Conservation (phyloP, 2,329 filamentous ascomycete genomes). For the Fusarium agapanthi region DNA sequence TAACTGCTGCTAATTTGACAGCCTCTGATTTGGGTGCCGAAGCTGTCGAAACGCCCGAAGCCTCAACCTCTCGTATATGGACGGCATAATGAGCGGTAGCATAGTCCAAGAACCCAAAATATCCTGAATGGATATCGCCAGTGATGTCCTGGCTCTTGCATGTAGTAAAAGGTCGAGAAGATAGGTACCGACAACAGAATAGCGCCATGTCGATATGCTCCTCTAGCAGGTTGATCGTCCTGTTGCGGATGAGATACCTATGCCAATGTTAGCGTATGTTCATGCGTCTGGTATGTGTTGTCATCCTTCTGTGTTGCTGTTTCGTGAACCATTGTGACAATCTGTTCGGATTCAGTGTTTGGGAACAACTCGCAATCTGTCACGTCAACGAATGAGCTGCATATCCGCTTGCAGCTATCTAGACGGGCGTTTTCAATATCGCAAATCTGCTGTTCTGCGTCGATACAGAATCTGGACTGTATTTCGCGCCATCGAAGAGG, state of each 20-base stretch:
- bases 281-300: too few relatives aligned
- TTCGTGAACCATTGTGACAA: rapidly evolving
- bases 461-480: background rate
- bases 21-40: rapidly evolving
- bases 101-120: background rate
- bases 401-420: background rate
- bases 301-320: too few relatives aligned
- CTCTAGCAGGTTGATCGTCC: rapidly evolving
- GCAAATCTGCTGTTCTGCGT: rapidly evolving
- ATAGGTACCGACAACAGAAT: background rate
- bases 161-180: rapidly evolving
- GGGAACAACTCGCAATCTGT: rapidly evolving
- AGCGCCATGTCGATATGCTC: background rate
- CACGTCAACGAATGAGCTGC: rapidly evolving
- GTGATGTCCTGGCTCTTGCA: rapidly evolving
- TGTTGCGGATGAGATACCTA: background rate
- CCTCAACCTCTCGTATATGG: background rate
- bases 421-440: rapidly evolving
- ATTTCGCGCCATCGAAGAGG: background rate
- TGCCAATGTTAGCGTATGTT: rapidly evolving
- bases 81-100: rapidly evolving
- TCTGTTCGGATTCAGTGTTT: rapidly evolving
- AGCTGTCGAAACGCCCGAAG: rapidly evolving
- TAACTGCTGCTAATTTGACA: rapidly evolving
- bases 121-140: rapidly evolving